phyloP scores from a whole-genome alignment of 2,329 filamentous ascomycete species.

The Akanthomyces uredinophilus region DNA sequence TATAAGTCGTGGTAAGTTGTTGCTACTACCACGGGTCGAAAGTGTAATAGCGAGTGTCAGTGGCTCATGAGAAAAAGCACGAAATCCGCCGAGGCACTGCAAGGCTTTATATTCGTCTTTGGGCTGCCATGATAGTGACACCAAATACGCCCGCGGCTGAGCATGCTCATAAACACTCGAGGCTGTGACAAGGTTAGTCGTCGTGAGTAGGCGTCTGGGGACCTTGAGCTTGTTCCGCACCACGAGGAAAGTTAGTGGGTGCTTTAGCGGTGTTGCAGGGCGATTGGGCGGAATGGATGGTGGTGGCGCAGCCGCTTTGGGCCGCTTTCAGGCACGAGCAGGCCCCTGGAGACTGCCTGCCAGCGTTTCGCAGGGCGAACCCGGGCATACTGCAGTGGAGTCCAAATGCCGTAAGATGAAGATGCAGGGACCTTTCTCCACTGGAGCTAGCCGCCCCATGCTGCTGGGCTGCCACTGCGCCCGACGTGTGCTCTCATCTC shows the following conservation, averaged over 20 bases:
- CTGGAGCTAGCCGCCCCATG: background rate
- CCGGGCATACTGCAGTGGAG: background rate
- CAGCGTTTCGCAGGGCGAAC: background rate
- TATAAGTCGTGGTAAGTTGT: constrained; percentile 2
- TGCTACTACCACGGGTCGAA: background rate
- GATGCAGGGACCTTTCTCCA: too few species aligned
- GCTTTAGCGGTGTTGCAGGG: background rate
- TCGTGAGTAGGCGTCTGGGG: background rate
- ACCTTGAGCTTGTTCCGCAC: background rate
- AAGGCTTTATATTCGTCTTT: background rate
- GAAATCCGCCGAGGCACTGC: background rate
- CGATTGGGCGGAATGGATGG: background rate
- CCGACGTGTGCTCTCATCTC: constrained; percentile 16
- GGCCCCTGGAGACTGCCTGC: background rate
- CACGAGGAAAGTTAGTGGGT: background rate
- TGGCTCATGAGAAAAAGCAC: background rate
- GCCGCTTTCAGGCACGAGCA: background rate
- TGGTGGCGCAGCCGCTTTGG: background rate
- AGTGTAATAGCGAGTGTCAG: background rate
- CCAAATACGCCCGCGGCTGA: background rate
- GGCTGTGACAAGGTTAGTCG: background rate
- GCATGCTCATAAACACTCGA: background rate
- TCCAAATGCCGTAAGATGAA: background rate
- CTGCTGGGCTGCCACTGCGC: background rate
- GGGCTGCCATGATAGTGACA: background rate